These are phyloP conservation scores for Stevia rebaudiana DNA, from an alignment of 140 eudicot genomes.

Conservation along the genomic window DNA sequence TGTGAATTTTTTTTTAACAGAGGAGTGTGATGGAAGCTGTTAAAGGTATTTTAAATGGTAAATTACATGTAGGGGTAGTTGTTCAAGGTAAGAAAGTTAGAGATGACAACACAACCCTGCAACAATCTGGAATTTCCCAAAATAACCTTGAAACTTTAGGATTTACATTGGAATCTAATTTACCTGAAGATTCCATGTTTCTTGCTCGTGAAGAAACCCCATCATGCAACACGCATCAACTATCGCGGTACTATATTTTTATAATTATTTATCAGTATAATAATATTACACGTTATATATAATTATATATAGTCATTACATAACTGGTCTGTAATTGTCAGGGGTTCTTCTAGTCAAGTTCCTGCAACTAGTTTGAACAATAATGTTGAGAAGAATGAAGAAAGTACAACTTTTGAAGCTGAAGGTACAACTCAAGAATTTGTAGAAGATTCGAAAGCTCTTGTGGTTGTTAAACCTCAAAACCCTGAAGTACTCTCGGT, in stretches of 20 bases:
- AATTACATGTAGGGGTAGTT: constrained; percentile 78
- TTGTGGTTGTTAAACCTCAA: constrained; percentile 50
- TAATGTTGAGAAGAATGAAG: constrained; percentile 26
- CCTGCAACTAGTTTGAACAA: constrained; percentile 37
- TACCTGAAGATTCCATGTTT: constrained; percentile 38
- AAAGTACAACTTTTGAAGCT: constrained; percentile 31
- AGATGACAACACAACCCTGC: constrained; percentile 79
- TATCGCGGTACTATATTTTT: constrained; percentile 38
- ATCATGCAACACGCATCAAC: constrained; percentile 32
- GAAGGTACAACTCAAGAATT: constrained; percentile 32
- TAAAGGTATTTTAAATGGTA: constrained; percentile 62
- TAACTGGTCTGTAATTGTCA: constrained; percentile 12
- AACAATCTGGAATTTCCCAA: constrained; percentile 75
- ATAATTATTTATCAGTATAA: too few relatives aligned
- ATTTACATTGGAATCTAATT: constrained; percentile 68
- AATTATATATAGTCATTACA: background rate
- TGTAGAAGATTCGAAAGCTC: constrained; percentile 54
- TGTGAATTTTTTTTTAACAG: constrained; percentile 34
- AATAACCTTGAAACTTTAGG: constrained; percentile 51
- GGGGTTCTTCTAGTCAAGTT: constrained; percentile 46
- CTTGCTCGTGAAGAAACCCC: constrained; percentile 34
- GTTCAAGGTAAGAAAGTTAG: constrained; percentile 81
- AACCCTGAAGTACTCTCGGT: constrained; percentile 50
- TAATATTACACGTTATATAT: too few relatives aligned
- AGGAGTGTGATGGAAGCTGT: constrained; percentile 85